Evolutionary conservation across 495 filamentous ascomycete genomes (phyloP).

Genomic region (Glutinoglossum americanum): DNA sequence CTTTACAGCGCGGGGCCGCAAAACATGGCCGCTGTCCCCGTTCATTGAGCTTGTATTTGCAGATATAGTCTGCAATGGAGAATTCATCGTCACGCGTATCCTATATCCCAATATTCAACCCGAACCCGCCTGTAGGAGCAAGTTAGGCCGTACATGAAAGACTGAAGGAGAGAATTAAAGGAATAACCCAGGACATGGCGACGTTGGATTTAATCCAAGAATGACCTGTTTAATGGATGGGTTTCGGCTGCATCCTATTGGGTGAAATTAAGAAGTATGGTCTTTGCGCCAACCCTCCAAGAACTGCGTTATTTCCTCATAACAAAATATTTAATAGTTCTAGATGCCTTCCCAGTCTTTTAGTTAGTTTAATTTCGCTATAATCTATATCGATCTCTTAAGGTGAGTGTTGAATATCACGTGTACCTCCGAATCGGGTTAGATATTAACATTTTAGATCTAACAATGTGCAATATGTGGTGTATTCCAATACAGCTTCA

Average conservation of each 20-base stretch:
- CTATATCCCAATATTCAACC: not conserved
- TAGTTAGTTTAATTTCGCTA: not conserved
- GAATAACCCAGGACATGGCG: not conserved
- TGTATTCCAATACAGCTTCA: no score
- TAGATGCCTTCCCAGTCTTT: no score
- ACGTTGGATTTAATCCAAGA: not conserved
- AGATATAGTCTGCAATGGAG: not conserved
- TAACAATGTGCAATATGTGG: not conserved
- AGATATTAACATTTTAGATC: not conserved
- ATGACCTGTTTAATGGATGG: not conserved
- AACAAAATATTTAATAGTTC: no score
- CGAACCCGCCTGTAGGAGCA: not conserved
- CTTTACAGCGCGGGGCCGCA: conserved; percentile 21
- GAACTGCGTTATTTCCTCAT: not conserved
- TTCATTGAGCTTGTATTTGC: conserved; percentile 5
- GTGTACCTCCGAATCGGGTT: not conserved
- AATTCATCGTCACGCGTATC: not conserved
- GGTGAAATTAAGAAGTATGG: not conserved
- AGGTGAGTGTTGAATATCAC: not conserved
- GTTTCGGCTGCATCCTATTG: not conserved
- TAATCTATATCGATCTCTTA: no score
- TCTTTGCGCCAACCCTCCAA: not conserved
- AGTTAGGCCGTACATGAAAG: not conserved
- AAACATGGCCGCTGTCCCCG: conserved; percentile 14
- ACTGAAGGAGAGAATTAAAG: not conserved